phyloP scores from a whole-genome alignment of 345 rosid species.

The Dipteronia sinensis region DNA sequence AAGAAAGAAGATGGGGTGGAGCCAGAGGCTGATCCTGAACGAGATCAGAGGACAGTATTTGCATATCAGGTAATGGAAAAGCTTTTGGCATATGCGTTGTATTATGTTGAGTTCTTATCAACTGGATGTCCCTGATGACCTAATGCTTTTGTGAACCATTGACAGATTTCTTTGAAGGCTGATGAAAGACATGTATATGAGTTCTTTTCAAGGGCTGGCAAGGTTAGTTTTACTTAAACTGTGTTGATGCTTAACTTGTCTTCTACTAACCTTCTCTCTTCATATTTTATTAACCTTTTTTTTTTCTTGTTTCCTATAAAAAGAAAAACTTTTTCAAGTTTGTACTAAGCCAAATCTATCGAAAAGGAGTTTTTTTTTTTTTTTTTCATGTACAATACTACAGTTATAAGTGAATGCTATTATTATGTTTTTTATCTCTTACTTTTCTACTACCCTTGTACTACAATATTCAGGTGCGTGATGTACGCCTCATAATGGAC shows the following conservation, averaged over 20 bases:
- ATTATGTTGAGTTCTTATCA: constrained; percentile 5
- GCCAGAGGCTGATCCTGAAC: constrained; percentile 97
- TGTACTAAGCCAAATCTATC: neutral
- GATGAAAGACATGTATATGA: constrained; percentile 92
- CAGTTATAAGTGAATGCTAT: neutral
- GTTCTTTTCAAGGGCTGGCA: constrained; percentile 96
- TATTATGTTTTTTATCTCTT: neutral
- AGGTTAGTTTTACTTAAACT: constrained; percentile 51
- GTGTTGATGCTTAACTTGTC: constrained; percentile 7
- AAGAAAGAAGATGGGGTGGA: constrained; percentile 77
- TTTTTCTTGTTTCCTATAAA: neutral
- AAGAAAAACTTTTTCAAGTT: neutral
- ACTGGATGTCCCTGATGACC: neutral
- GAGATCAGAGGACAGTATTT: constrained; percentile 99
- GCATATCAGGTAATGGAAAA: constrained; percentile 77
- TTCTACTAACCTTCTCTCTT: neutral
- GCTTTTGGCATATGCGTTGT: neutral
- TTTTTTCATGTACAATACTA: neutral
- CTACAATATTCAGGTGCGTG: constrained; percentile 74
- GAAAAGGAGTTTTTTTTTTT: neutral
- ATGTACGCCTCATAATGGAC: constrained; percentile 97
- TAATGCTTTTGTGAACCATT: constrained; percentile 14
- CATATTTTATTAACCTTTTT: neutral
- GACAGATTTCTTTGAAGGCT: constrained; percentile 89
- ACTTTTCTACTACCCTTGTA: constrained; percentile 7